Conservation (phyloP, 108 stramenopile genomes). For the Conticribra weissflogii region DNA sequence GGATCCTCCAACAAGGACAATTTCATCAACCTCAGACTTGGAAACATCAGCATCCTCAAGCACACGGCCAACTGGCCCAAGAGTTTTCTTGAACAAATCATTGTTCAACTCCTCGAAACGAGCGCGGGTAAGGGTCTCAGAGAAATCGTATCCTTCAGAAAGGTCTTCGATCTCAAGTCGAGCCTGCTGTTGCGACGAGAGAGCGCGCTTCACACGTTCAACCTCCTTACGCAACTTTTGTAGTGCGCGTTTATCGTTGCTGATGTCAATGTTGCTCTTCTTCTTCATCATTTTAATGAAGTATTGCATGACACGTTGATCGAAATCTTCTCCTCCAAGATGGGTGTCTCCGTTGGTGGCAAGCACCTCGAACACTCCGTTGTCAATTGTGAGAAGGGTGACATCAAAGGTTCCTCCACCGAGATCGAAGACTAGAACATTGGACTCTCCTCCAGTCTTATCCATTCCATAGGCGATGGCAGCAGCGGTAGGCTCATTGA, state of each 20-base stretch:
- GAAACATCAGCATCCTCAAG: slow-evolving; percentile 92
- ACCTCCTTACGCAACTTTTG: slow-evolving; percentile 91
- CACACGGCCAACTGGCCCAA: slow-evolving; percentile 92
- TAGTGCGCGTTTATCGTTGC: slow-evolving; percentile 78
- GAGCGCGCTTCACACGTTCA: slow-evolving; percentile 90
- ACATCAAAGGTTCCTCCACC: too few species aligned
- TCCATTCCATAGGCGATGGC: slow-evolving; percentile 98
- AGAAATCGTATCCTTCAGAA: slow-evolving; percentile 85
- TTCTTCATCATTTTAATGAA: slow-evolving; percentile 90
- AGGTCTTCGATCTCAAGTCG: slow-evolving; percentile 87
- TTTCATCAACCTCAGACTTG: slow-evolving; percentile 95
- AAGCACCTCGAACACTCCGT: slow-evolving; percentile 91
- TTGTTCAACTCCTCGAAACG: too few species aligned
- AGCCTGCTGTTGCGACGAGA: slow-evolving; percentile 84
- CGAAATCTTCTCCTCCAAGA: slow-evolving; percentile 91
- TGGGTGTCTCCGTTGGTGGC: slow-evolving; percentile 92
- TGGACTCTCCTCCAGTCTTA: slow-evolving; percentile 89
- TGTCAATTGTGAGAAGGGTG: slow-evolving; percentile 96
- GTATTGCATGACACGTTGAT: slow-evolving; percentile 94
- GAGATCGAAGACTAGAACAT: slow-evolving; percentile 97
- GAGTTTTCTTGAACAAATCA: slow-evolving; percentile 97
- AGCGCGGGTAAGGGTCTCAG: slow-evolving; percentile 91
- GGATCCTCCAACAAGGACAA: slow-evolving; percentile 97
- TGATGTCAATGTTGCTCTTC: slow-evolving; percentile 80
- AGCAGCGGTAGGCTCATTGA: slow-evolving; percentile 99